Base-by-base conservation (phyloP, 2,329 filamentous ascomycete species). In the Purpureocillium lavendulum region DNA sequence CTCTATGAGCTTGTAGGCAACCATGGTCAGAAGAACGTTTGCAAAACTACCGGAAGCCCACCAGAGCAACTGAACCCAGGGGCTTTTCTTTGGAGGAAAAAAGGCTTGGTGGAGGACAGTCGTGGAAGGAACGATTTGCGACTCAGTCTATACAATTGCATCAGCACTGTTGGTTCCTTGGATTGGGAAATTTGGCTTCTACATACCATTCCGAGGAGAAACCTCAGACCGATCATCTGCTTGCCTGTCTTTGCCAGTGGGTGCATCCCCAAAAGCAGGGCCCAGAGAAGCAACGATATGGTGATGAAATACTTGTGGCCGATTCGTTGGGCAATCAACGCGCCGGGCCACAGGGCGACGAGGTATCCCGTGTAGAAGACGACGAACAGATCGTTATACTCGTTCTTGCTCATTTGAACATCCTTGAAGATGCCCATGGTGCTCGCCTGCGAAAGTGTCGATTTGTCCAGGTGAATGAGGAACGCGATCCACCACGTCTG, bases 31-130 rank as follows among this genome's bases (percentile, higher is more conserved):
- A 11, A 54, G 42, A 7, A 55, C 52, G 18, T 55, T 54, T 30
- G 51, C 52, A 13, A 55, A 42, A 18, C 50, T 51, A 17, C 52
- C 52, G 13, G 49, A 52, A 7, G 49, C 50, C 52, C 52, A 55
- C 52, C 52, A 55, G 12, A 55, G 40, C 2, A 55, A 46, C 36
- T 55, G 52, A 2, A 55, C 50, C 51, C 51, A 55, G 7, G 52
- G 51, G 14, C 51, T 54, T 33, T 51, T 50, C 39, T 48, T 50
- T 7, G 52, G 52, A n/a, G 51, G 46, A 29, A 55, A 55, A 33
- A 55, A 51, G 11, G 50, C 47, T 38, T 54, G 52, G 32, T 55
- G 52, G 13, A 55, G 44, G 11, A 55, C 47, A 3, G 50, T 52
- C n/a, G 49, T 53, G n/a, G 46, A 51, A 3, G 49, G 51, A 1